Conservation (phyloP, 257 asterid genomes). For the Scutellaria minor region DNA sequence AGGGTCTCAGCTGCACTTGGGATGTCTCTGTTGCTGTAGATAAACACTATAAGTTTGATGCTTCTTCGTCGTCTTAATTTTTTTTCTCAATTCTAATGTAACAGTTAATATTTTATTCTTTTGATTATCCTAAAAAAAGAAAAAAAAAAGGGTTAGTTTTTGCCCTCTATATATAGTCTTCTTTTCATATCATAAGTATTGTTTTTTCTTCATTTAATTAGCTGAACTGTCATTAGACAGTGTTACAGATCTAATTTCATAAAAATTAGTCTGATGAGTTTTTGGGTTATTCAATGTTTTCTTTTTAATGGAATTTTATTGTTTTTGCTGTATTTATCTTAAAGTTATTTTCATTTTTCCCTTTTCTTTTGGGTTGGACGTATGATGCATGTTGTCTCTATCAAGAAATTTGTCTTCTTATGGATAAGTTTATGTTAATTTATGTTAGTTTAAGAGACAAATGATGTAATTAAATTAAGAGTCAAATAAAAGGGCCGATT, state of each 20-base stretch:
- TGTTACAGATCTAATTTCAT: too few relatives aligned
- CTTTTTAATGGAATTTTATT: too few relatives aligned
- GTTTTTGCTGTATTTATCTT: too few relatives aligned
- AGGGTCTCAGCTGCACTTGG: conserved; percentile 94
- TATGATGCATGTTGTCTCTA: background rate
- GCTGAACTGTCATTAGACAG: too few relatives aligned
- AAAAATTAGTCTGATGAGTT: too few relatives aligned
- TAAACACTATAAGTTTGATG: conserved; percentile 84
- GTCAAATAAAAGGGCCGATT: conserved; percentile 40
- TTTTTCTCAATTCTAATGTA: background rate
- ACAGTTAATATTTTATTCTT: background rate
- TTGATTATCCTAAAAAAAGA: too few relatives aligned
- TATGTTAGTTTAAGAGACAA: background rate
- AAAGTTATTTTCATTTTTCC: too few relatives aligned
- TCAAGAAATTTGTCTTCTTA: background rate
- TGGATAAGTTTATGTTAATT: background rate
- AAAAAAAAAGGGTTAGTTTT: too few relatives aligned
- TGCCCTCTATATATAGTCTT: background rate
- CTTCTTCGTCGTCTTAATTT: conserved; percentile 23
- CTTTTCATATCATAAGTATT: too few relatives aligned
- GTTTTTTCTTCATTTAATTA: too few relatives aligned
- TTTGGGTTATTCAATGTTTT: too few relatives aligned
- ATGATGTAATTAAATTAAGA: background rate
- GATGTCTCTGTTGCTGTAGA: conserved; percentile 78
- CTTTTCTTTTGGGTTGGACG: background rate